These are phyloP conservation scores for Aspergillus thermomutatus DNA, from an alignment of 2,329 filamentous ascomycete species.

Conservation along the genomic window DNA sequence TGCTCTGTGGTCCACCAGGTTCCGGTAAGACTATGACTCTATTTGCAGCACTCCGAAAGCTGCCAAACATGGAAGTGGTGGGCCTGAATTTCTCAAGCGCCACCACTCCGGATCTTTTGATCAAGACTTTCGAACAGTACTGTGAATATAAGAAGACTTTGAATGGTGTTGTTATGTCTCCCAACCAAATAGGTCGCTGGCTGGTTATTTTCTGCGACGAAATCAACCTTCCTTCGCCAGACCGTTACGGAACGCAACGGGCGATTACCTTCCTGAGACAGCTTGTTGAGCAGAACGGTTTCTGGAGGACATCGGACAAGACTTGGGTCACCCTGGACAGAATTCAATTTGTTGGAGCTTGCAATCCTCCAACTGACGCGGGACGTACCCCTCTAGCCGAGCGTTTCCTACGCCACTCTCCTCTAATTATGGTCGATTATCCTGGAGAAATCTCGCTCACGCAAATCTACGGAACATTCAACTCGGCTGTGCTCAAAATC, in stretches of 20 bases:
- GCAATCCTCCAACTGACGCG: slow-evolving; percentile 95
- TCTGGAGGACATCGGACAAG: slow-evolving; percentile 97
- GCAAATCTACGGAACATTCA: slow-evolving; percentile 99
- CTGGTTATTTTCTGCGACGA: slow-evolving; percentile 98
- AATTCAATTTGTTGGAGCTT: slow-evolving; percentile 98
- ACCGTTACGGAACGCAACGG: slow-evolving; percentile 95
- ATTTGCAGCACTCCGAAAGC: slow-evolving; percentile 92
- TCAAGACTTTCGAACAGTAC: slow-evolving; percentile 99
- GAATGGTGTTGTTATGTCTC: slow-evolving; percentile 91
- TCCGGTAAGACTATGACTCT: slow-evolving; percentile 99
- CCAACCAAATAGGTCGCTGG: slow-evolving; percentile 95
- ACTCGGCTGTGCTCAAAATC: slow-evolving; percentile 92
- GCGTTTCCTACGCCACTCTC: slow-evolving; percentile 91
- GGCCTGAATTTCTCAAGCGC: slow-evolving; percentile 99
- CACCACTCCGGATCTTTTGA: slow-evolving; percentile 92
- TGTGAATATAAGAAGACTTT: slow-evolving; percentile 99
- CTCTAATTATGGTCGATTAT: slow-evolving; percentile 99
- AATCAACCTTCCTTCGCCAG: slow-evolving; percentile 96
- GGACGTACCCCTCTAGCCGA: slow-evolving; percentile 92
- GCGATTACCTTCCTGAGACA: slow-evolving; percentile 97
- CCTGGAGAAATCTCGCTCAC: slow-evolving; percentile 90
- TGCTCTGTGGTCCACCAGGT: slow-evolving; percentile 94
- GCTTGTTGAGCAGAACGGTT: slow-evolving; percentile 96
- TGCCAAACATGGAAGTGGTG: slow-evolving; percentile 98
- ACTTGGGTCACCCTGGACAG: slow-evolving; percentile 96